Conservation (phyloP, 306 rosid species). For the Urtica urens region DNA sequence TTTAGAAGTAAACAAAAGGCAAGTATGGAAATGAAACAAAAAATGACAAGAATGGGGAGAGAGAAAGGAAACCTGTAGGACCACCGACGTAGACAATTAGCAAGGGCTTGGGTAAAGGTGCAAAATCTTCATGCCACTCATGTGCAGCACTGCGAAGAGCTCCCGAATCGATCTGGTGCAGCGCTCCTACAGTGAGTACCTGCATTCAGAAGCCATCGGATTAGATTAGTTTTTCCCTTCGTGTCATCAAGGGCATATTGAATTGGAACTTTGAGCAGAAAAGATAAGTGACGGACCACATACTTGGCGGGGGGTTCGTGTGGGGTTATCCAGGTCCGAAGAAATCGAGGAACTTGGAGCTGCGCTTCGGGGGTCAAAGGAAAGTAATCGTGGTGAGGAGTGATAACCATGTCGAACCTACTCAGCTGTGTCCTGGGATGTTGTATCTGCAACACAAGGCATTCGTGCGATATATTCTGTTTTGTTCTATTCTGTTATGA, state of each 20-base stretch:
- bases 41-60: neutral
- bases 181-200: constrained; percentile 80
- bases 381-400: constrained; percentile 88
- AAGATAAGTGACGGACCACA: constrained; percentile 39
- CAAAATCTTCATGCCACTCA: constrained; percentile 75
- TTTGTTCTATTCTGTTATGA: too few species aligned
- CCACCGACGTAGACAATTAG: constrained; percentile 79
- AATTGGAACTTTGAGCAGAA: neutral
- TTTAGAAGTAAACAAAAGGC: too few species aligned
- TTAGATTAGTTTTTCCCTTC: constrained; percentile 9
- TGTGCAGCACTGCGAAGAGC: constrained; percentile 73
- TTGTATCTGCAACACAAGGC: constrained; percentile 27
- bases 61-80: constrained; percentile 48
- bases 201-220: constrained; percentile 21
- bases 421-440: constrained; percentile 74
- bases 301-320: constrained; percentile 70
- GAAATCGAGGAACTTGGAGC: constrained; percentile 64
- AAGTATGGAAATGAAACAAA: too few species aligned
- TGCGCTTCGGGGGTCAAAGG: constrained; percentile 68
- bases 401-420: constrained; percentile 83
- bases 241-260: constrained; percentile 2
- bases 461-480: too few species aligned
- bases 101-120: constrained; percentile 65
- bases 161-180: constrained; percentile 80
- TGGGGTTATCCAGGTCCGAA: constrained; percentile 82